Evolutionary conservation across 106 monocot species (phyloP), one percentile per base, ranked within the genome.

Genomic region (Dendrobium officinale): DNA sequence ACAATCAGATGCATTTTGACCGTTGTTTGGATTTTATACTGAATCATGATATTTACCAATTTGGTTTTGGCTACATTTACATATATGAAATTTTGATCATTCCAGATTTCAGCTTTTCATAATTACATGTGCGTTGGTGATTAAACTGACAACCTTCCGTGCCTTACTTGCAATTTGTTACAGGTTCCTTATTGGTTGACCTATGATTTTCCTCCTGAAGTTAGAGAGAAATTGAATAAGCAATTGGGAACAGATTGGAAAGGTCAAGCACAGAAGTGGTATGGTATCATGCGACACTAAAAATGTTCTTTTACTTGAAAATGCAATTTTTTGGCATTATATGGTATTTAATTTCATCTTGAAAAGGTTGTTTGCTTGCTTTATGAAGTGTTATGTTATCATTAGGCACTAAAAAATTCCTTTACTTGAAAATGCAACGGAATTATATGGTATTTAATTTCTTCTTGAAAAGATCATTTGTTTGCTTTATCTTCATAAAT

Each of bases 261-360:
- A 80, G 96, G 96, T 79, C 96, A 96, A 84, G 96, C 96, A 74
- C 96, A 96, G 26, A 96, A 96, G 58, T 96, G 96, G 96, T 96
- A 82, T 76, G 49, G 49, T 76, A n/a, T 44, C 13, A 76, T 22
- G 2, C 8, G 43, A 43, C 74, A 42, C 40, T 44, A 33, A 13
- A 16, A 37, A 9, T 1, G 37, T 37, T 37, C 70, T 66, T 66
- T 24, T 66, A 1, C 26, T 66, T 66, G 64, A 66, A 37, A 70
- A 16, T 70, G 70, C 37, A 70, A 70, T 2, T 33, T 37, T 70
- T 22, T 16, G 3, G 37, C 70, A 70, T 70, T 37, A 13, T 70
- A 37, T 70, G 37, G 15, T 3, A 37, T 70, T 70, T 70, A 70
- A 70, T 37, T 70, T 70, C 37, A 37, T 37, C 37, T 37, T 37